Percentiles rank a stretch among this genome's conserved stretches.
Conservation (phyloP, 1,139 yeast genomes). For the Entelexis sorbosivorans region DNA sequence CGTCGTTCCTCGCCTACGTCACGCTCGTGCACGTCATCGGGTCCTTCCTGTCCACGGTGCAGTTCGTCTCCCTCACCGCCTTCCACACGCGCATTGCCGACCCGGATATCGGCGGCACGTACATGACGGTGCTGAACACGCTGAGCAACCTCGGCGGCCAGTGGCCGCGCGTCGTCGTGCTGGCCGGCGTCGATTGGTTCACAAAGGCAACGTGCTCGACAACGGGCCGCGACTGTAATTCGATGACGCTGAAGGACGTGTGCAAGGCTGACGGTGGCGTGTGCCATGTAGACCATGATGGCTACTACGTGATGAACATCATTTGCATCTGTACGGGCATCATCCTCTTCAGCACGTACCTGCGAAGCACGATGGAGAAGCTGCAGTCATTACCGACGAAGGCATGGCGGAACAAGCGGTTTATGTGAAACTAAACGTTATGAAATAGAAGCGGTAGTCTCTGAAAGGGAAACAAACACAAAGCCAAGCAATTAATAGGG, state of each 20-base stretch:
- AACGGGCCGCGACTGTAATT: conserved; percentile 29
- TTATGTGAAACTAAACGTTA: background rate
- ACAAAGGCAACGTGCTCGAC: conserved; percentile 53
- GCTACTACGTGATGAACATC: conserved; percentile 68
- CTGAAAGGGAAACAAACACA: background rate
- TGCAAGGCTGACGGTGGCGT: conserved; percentile 49
- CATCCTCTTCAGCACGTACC: conserved; percentile 54
- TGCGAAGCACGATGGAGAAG: conserved; percentile 45
- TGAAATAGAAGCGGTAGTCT: too few species aligned
- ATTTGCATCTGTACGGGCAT: conserved; percentile 62
- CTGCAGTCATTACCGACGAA: conserved; percentile 53
- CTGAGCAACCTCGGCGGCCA: conserved; percentile 91
- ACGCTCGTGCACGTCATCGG: conserved; percentile 74
- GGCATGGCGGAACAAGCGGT: conserved; percentile 45
- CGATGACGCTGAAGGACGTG: conserved; percentile 36
- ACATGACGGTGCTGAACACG: conserved; percentile 92
- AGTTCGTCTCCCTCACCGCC: conserved; percentile 87
- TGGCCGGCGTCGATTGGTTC: conserved; percentile 67
- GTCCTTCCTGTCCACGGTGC: conserved; percentile 88
- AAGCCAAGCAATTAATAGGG: too few species aligned
- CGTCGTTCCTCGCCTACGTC: conserved; percentile 52
- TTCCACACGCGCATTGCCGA: conserved; percentile 94
- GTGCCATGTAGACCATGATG: conserved; percentile 53
- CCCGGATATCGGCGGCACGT: conserved; percentile 92
- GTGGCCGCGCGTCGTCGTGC: conserved; percentile 81